Conservation (phyloP, 2,329 filamentous ascomycete species). For the Pseudogymnoascus sp. region DNA sequence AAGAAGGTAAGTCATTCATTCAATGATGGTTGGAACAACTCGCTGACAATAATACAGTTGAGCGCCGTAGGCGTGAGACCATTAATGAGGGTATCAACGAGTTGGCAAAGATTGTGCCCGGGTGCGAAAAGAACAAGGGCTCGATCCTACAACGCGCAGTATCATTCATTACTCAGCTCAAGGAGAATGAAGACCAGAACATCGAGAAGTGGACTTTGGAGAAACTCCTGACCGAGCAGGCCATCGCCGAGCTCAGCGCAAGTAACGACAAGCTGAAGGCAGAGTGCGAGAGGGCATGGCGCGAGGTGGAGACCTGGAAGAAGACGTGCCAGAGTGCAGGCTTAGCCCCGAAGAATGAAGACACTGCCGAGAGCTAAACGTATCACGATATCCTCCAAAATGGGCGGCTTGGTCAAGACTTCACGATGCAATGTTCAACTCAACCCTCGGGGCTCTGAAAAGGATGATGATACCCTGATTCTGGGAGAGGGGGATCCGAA, state of each 20-base stretch:
- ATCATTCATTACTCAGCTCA: slow-evolving; percentile 87
- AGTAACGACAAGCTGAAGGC: slow-evolving; percentile 81
- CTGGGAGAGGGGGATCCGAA: background rate
- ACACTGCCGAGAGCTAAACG: slow-evolving; percentile 20
- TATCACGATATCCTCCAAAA: slow-evolving; percentile 19
- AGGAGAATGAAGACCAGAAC: slow-evolving; percentile 88
- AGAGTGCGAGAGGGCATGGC: slow-evolving; percentile 69
- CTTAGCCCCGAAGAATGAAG: slow-evolving; percentile 39
- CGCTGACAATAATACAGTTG: slow-evolving; percentile 51
- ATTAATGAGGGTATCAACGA: slow-evolving; percentile 99
- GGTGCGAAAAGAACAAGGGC: slow-evolving; percentile 98
- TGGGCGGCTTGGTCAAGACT: slow-evolving; percentile 16
- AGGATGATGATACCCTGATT: slow-evolving; percentile 7
- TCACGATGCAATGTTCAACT: slow-evolving; percentile 8
- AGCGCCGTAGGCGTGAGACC: slow-evolving; percentile 90
- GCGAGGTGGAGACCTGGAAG: slow-evolving; percentile 74
- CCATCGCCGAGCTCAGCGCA: slow-evolving; percentile 76
- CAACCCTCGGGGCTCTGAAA: slow-evolving; percentile 6
- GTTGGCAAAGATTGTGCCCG: slow-evolving; percentile 92
- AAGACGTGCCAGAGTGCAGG: slow-evolving; percentile 54
- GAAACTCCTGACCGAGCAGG: slow-evolving; percentile 83
- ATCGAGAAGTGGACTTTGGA: slow-evolving; percentile 91
- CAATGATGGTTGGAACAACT: background rate
- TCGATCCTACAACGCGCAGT: slow-evolving; percentile 91
- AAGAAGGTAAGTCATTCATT: slow-evolving; percentile 63